Evolutionary conservation across 225 moss, liverwort and hornwort genomes (phyloP).

Genomic region (Marchantia paleacea): DNA sequence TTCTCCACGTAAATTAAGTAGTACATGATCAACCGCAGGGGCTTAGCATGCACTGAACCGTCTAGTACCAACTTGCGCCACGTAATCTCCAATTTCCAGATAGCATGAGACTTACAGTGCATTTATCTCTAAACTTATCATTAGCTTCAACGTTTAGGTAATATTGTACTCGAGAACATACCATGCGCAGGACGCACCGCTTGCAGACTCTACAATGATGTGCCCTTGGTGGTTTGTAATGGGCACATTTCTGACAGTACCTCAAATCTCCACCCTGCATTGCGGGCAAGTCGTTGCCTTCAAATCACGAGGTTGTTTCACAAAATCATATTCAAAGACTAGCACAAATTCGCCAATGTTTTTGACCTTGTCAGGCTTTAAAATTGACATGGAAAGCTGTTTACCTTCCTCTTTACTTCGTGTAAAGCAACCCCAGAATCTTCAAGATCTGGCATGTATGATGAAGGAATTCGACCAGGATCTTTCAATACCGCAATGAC

Average conservation of each 20-base stretch:
- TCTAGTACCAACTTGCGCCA: no score
- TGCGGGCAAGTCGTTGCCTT: not conserved
- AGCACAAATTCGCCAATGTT: not conserved
- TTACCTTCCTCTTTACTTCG: slow-evolving; percentile 98
- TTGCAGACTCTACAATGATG: slow-evolving; percentile 96
- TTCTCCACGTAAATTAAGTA: no score
- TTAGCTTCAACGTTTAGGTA: no score
- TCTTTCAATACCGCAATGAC: slow-evolving; percentile 74
- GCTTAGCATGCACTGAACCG: no score
- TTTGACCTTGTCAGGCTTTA: not conserved
- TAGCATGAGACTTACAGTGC: no score
- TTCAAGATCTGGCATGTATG: slow-evolving; percentile 87
- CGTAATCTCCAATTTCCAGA: no score
- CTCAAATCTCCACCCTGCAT: slow-evolving; percentile 82
- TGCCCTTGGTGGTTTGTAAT: slow-evolving; percentile 94
- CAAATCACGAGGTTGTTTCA: not conserved
- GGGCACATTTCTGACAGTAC: slow-evolving; percentile 91
- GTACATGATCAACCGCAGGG: no score
- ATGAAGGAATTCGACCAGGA: slow-evolving; percentile 78
- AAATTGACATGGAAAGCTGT: slow-evolving; percentile 14
- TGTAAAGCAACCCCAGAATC: slow-evolving; percentile 68
- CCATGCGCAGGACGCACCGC: slow-evolving; percentile 98
- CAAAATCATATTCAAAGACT: not conserved
- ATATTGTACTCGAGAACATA: slow-evolving; percentile 21
- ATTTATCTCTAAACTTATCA: no score